Percentiles rank a stretch among this genome's conserved stretches.
Evolutionary conservation across 2,329 filamentous ascomycete species (phyloP).

Genomic region (Aspergillus tamarii): DNA sequence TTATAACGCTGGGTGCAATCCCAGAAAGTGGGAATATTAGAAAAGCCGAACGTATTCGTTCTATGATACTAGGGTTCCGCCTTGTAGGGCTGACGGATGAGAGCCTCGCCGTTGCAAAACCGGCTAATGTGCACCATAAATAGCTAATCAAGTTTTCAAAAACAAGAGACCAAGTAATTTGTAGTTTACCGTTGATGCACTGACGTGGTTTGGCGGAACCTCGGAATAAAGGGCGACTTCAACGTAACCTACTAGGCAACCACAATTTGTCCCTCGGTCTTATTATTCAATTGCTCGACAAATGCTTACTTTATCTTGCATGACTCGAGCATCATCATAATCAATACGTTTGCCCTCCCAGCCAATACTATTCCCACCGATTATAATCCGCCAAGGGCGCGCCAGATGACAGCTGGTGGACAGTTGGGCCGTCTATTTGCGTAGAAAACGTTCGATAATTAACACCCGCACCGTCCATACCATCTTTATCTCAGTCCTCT

Average conservation of each 20-base stretch:
- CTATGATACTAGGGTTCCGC: background rate
- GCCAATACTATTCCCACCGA: background rate
- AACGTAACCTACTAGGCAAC: background rate
- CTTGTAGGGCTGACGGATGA: background rate
- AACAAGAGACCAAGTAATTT: background rate
- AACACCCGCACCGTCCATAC: background rate
- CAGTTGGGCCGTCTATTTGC: background rate
- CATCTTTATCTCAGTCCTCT: too few relatives aligned
- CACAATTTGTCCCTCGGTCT: background rate
- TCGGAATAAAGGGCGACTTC: background rate
- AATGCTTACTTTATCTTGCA: background rate
- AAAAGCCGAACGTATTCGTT: background rate
- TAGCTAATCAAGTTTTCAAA: background rate
- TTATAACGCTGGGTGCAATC: background rate
- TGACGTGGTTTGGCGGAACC: background rate
- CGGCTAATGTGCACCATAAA: background rate
- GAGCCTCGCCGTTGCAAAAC: background rate
- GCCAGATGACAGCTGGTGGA: background rate
- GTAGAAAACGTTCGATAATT: background rate
- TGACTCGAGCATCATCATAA: background rate
- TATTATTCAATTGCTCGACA: background rate
- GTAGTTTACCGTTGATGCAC: background rate
- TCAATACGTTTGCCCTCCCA: background rate
- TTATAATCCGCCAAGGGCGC: background rate
- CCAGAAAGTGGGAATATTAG: background rate